Percentiles rank a stretch among this genome's conserved stretches.
phyloP scores from a whole-genome alignment of 2,329 filamentous ascomycete genomes.

The Fusarium avenaceum region DNA sequence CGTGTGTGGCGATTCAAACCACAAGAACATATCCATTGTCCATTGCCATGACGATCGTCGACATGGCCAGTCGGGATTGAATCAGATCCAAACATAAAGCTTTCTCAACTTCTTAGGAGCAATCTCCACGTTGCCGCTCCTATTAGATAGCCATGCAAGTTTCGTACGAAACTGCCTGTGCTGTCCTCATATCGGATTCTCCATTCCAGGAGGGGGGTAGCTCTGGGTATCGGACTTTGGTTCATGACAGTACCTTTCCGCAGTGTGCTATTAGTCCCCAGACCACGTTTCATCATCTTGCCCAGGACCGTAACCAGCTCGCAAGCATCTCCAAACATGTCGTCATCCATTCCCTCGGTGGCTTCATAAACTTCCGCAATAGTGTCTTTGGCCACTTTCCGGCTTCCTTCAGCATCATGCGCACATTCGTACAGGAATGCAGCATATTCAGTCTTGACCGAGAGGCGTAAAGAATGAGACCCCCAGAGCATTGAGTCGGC shows the following conservation, averaged over 20 bases:
- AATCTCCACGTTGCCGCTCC: not conserved
- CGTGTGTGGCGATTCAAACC: conserved; percentile 8
- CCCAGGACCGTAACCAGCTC: conserved; percentile 88
- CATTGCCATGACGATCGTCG: conserved; percentile 18
- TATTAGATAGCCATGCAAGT: conserved; percentile 3
- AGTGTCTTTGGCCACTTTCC: conserved; percentile 82
- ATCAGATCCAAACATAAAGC: conserved; percentile 3
- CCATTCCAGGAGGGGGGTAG: conserved; percentile 56
- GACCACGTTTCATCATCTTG: conserved; percentile 86
- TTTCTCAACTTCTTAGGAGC: not conserved
- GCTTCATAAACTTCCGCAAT: conserved; percentile 94
- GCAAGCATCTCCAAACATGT: conserved; percentile 93
- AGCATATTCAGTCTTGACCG: conserved; percentile 90
- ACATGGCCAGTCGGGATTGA: not conserved
- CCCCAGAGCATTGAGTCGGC: conserved; percentile 84
- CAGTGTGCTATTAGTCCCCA: conserved; percentile 57
- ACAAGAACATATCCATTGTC: not conserved
- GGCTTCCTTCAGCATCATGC: conserved; percentile 82
- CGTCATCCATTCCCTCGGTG: conserved; percentile 92
- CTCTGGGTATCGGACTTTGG: conserved; percentile 30
- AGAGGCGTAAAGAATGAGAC: conserved; percentile 89
- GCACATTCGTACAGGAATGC: conserved; percentile 95
- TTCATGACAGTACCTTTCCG: conserved; percentile 51
- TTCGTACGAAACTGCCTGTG: conserved; percentile 8
- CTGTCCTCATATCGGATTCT: conserved; percentile 57